Base-by-base conservation (phyloP, 1,139 yeast species). In the Wickerhamomyces sp. region DNA sequence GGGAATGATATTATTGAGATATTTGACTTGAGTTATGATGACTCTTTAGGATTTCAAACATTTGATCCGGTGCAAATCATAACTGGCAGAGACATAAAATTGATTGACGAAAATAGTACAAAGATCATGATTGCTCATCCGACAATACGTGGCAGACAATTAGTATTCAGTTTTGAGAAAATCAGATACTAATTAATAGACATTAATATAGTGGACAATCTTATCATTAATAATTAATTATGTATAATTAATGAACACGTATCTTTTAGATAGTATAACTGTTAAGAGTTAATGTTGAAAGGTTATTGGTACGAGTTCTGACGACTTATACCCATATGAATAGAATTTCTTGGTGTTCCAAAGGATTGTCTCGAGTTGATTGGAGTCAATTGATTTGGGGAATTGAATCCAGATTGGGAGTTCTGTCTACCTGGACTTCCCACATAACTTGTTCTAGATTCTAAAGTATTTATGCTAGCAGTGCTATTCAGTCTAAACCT, bases 1-100 rank as follows among this genome's bases (percentile, higher is more conserved):
- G 79, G 84, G 39, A 80, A 79, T 20, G 92, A 85, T 48, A 72
- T 80, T 39, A 69, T 87, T 13, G 96, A 88, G 53, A 70, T 88
- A 3, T 79, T 81, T 72, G 67, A 74, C 14, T 68, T 86, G 32
- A 72, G 78, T 36, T 75, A 79, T 41, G 70, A 68, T 42, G 68
- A 66, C 21, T 65, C 64, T 25, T 68, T 47, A 2, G 55, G 57
- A 1, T 51, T 64, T 30, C 45, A 54, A 18, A 54, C 49, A 18
- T 42, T 56, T 32, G 69, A 70, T 33, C 73, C 88, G 20, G 72
- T 78, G 32, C 96, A 88, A 58, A 84, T 86, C 8, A 69, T 87
- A 30, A 73, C 81, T 7, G 95, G 95, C 13, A 83, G 81, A 54
- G 81, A 78, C 42, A 70, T 82, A 27, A 62, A 61, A 26, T 56